phyloP scores from a whole-genome alignment of 768 basidiomycete genomes.

The Xerocomus spinulosus region DNA sequence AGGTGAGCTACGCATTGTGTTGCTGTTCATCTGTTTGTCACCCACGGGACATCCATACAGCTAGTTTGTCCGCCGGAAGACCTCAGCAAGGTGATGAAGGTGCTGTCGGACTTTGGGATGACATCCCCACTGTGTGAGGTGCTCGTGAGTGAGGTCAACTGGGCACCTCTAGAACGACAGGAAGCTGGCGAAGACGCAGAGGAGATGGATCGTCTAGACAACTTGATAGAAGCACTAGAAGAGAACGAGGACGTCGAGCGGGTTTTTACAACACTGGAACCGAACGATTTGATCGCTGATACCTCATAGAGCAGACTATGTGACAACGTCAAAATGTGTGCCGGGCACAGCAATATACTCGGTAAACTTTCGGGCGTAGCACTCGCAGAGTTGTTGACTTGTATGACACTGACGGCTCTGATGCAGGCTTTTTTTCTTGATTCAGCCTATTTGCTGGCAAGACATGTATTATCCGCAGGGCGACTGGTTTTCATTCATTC shows the following conservation, averaged over 20 bases:
- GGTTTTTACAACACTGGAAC: constrained; percentile 53
- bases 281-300: constrained; percentile 23
- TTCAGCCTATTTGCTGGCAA: no score
- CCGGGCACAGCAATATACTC: not conserved
- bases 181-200: constrained; percentile 37
- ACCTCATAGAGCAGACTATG: constrained; percentile 8
- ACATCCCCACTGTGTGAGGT: constrained; percentile 35
- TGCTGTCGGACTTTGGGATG: constrained; percentile 24
- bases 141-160: constrained; percentile 48
- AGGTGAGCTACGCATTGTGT: constrained; percentile 23
- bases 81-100: constrained; percentile 37
- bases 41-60: constrained; percentile 25
- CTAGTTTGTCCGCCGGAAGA: constrained; percentile 42
- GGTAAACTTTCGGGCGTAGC: not conserved
- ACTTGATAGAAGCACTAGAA: constrained; percentile 50
- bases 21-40: not conserved
- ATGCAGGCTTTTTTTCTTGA: no score
- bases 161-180: constrained; percentile 44
- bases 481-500: no score
- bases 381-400: no score
- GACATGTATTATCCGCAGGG: no score
- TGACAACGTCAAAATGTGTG: not conserved
- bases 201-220: constrained; percentile 33
- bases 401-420: no score
- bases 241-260: constrained; percentile 53